Percentiles rank a stretch among this genome's conserved stretches.
phyloP scores from a whole-genome alignment of 2,329 filamentous ascomycete genomes.

The Cercospora nicotianae region DNA sequence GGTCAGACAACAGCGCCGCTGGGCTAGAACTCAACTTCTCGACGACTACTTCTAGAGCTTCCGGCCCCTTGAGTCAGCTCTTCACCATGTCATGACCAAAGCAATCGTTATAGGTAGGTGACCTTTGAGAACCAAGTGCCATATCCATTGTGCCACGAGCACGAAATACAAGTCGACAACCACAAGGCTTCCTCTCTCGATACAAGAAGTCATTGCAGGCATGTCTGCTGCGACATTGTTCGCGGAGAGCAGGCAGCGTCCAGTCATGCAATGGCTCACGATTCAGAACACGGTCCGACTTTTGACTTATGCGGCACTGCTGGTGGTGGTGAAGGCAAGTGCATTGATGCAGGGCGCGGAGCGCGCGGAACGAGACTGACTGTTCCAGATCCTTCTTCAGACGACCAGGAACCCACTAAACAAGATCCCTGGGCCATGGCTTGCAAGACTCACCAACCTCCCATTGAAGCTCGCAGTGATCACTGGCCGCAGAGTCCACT shows the following conservation, averaged over 20 bases:
- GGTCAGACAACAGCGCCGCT: not conserved
- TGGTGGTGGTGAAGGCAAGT: not conserved
- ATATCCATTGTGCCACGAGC: no score
- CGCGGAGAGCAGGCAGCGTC: no score
- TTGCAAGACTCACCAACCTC: conserved; percentile 30
- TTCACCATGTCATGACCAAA: no score
- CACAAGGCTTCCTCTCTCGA: no score
- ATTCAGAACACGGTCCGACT: not conserved
- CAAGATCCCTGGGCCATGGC: conserved; percentile 35
- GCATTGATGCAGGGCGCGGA: not conserved
- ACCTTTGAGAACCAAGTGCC: no score
- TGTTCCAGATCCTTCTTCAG: conserved; percentile 1
- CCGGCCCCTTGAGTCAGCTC: no score
- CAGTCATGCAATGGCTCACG: not conserved
- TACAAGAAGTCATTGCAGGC: not conserved
- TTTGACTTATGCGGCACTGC: not conserved
- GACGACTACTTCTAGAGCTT: no score
- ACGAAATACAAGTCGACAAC: no score
- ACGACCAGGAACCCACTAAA: conserved; percentile 28
- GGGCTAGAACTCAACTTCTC: not conserved
- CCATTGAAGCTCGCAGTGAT: conserved; percentile 42
- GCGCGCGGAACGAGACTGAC: not conserved
- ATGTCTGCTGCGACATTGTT: not conserved
- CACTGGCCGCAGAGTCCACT: conserved; percentile 42
- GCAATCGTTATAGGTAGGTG: no score